A percentile compares a stretch with the other conserved stretches of the same genome.
phyloP scores from a whole-genome alignment of 2,329 filamentous ascomycete genomes.

The Cladosporium austrohemisphaericum region DNA sequence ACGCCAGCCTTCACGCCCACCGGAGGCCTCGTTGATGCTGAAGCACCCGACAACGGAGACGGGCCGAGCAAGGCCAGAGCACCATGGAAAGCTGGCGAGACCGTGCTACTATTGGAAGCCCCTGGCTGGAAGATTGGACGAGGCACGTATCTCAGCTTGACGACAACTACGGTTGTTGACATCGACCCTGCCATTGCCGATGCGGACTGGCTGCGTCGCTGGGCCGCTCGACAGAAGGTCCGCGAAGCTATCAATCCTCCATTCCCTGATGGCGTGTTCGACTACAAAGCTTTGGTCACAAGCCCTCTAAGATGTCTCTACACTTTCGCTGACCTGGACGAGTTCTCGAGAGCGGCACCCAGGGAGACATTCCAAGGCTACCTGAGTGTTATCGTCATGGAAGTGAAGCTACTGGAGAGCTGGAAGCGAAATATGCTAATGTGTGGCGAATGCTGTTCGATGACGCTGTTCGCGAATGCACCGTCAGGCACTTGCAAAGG shows the following conservation, averaged over 20 bases:
- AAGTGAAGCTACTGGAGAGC: conserved; percentile 39
- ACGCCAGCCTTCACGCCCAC: conserved; percentile 39
- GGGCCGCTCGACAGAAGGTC: conserved; percentile 46
- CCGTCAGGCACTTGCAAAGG: conserved; percentile 37
- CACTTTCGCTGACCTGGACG: conserved; percentile 44
- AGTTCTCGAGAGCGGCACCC: conserved; percentile 35
- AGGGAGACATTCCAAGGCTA: conserved; percentile 42
- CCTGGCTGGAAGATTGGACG: conserved; percentile 31
- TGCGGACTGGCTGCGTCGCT: conserved; percentile 51
- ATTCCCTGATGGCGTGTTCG: conserved; percentile 39
- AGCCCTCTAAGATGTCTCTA: conserved; percentile 36
- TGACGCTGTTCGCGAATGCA: conserved; percentile 53
- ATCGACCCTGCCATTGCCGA: conserved; percentile 54
- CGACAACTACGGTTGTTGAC: conserved; percentile 49
- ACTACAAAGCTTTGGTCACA: conserved; percentile 21
- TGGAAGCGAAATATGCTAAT: conserved; percentile 44
- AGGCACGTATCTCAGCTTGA: conserved; percentile 35
- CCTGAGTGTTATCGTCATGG: conserved; percentile 42
- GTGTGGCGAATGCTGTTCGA: conserved; percentile 50
- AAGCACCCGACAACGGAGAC: neutral
- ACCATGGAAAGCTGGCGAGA: conserved; percentile 30
- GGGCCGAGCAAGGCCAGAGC: conserved; percentile 16
- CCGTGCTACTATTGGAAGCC: conserved; percentile 29
- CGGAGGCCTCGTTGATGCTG: conserved; percentile 7
- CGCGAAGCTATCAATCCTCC: conserved; percentile 50